Conservation (phyloP, 306 rosid species). For the Chamaecrista fasciculata region DNA sequence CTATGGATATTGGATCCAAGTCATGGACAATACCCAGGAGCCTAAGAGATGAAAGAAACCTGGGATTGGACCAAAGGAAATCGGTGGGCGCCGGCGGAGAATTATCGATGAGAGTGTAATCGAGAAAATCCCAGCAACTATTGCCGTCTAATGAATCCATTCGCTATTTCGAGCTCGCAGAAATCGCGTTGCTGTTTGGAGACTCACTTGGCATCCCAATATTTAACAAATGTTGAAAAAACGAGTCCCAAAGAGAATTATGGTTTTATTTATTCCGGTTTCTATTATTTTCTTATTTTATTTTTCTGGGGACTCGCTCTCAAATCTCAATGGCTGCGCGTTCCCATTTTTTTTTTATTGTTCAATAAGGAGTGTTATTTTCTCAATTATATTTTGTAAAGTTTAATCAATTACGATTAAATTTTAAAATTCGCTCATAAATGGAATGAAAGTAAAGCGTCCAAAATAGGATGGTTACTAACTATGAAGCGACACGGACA, state of each 20-base stretch:
- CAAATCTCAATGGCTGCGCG: too few relatives aligned
- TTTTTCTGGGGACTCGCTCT: too few relatives aligned
- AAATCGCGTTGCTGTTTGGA: neutral
- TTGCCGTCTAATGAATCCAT: constrained; percentile 59
- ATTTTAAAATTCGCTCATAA: too few relatives aligned
- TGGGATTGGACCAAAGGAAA: constrained; percentile 56
- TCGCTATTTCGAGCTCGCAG: neutral
- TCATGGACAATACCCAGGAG: neutral
- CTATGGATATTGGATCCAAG: neutral
- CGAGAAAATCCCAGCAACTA: constrained; percentile 57
- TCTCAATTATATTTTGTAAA: too few relatives aligned
- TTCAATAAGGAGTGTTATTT: too few relatives aligned
- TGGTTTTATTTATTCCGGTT: too few relatives aligned
- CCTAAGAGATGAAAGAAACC: constrained; percentile 33
- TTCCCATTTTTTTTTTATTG: too few relatives aligned
- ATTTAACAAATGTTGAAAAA: neutral
- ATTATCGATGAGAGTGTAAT: constrained; percentile 51
- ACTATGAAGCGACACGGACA: too few relatives aligned
- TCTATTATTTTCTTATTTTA: neutral
- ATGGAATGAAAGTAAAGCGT: too few relatives aligned
- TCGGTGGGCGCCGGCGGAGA: constrained; percentile 37
- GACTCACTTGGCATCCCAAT: neutral
- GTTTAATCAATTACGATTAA: too few relatives aligned
- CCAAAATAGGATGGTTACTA: too few relatives aligned
- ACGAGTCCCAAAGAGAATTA: too few relatives aligned